Evolutionary conservation across 2,329 filamentous ascomycete genomes (phyloP).

Genomic region (Sphaerostilbella broomeana): DNA sequence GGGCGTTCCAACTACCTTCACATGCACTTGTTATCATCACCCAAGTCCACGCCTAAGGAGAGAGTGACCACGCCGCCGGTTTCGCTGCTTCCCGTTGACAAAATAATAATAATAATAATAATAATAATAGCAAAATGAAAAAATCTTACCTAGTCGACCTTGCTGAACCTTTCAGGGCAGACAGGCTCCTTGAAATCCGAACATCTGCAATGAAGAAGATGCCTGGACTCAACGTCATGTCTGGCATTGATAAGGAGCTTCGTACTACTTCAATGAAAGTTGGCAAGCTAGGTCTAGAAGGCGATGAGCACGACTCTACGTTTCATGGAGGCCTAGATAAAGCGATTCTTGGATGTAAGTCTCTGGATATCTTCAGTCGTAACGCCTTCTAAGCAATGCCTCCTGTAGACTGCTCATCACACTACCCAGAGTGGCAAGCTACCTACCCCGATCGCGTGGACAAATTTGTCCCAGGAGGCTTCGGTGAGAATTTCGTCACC

Average conservation of each 20-base stretch:
- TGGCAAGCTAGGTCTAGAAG: conserved; percentile 43
- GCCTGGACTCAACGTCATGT: conserved; percentile 42
- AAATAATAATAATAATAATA: too few relatives aligned
- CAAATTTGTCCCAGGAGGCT: conserved; percentile 50
- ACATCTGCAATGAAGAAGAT: conserved; percentile 51
- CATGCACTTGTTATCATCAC: too few relatives aligned
- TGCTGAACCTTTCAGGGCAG: conserved; percentile 36
- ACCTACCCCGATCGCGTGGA: conserved; percentile 46
- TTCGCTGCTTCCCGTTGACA: too few relatives aligned
- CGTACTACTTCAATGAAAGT: conserved; percentile 40
- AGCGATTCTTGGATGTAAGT: conserved; percentile 52
- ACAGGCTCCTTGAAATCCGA: conserved; percentile 50
- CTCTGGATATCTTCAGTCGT: too few relatives aligned
- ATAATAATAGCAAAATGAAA: background rate
- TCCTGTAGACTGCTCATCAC: conserved; percentile 48
- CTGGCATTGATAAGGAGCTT: conserved; percentile 50
- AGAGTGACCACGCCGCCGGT: too few relatives aligned
- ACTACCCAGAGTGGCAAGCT: conserved; percentile 49
- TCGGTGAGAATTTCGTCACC: conserved; percentile 59
- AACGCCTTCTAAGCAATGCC: background rate
- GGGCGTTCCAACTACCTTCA: too few relatives aligned
- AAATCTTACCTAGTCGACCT: conserved; percentile 27
- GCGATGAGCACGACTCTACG: conserved; percentile 55
- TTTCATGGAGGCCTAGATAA: conserved; percentile 59
- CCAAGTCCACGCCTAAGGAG: too few relatives aligned